Percentiles rank a stretch among this genome's conserved stretches.
phyloP scores from a whole-genome alignment of 169 alveolate genomes.

The Cryptosporidium bovis region DNA sequence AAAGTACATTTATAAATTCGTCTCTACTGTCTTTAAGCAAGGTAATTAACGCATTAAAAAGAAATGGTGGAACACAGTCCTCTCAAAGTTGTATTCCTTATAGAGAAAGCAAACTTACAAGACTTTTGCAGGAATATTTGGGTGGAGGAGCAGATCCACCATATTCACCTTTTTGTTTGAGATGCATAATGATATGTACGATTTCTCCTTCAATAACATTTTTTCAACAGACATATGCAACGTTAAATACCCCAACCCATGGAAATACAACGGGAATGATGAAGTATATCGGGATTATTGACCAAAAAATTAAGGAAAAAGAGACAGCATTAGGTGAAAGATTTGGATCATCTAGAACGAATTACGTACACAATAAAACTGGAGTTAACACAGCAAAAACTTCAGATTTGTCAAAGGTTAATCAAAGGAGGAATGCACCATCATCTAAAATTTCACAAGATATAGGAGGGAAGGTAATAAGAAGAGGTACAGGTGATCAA shows the following conservation, averaged over 20 bases:
- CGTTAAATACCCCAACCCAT: slow-evolving; percentile 67
- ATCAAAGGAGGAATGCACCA: not conserved
- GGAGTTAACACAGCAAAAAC: not conserved
- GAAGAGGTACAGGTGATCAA: not conserved
- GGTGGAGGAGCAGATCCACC: slow-evolving; percentile 76
- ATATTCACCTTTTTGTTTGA: slow-evolving; percentile 64
- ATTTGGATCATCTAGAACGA: not conserved
- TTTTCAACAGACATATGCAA: slow-evolving; percentile 75
- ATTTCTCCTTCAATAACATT: slow-evolving; percentile 69
- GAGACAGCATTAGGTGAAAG: not conserved
- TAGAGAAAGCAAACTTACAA: slow-evolving; percentile 74
- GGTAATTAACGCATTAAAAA: slow-evolving; percentile 74
- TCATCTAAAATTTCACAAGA: not conserved
- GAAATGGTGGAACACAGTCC: slow-evolving; percentile 38
- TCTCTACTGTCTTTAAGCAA: slow-evolving; percentile 65
- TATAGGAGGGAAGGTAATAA: not conserved
- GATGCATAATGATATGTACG: slow-evolving; percentile 73
- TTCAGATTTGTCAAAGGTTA: not conserved
- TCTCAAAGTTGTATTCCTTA: slow-evolving; percentile 74
- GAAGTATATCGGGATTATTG: slow-evolving; percentile 47
- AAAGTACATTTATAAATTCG: slow-evolving; percentile 74
- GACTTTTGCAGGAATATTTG: slow-evolving; percentile 70
- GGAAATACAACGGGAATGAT: slow-evolving; percentile 29
- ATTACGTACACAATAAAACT: not conserved
- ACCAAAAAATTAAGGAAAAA: not conserved